Percentiles rank a stretch among this genome's conserved stretches.
Conservation (phyloP, 2,329 filamentous ascomycete species). For the Parastagonospora nodorum region DNA sequence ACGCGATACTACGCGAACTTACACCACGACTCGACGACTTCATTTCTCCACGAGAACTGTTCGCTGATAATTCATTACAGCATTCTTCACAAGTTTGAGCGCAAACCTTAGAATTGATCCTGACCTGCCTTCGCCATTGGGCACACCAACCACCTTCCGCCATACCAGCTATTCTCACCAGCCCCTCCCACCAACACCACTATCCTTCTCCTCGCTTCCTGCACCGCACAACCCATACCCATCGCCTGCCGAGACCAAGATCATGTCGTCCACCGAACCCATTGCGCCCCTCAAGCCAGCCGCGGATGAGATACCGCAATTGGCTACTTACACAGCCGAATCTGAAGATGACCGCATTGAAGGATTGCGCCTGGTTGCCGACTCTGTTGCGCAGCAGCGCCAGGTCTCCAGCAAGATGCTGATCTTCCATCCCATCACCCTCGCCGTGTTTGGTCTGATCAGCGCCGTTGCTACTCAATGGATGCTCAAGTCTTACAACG, state of each 20-base stretch:
- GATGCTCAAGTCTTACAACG: conserved; percentile 49
- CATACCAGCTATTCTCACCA: conserved; percentile 52
- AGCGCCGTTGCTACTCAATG: conserved; percentile 48
- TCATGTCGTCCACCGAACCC: conserved; percentile 45
- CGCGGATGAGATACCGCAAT: conserved; percentile 55
- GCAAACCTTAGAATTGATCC: conserved; percentile 74
- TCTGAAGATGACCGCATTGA: conserved; percentile 65
- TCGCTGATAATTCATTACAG: conserved; percentile 52
- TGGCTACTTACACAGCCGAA: conserved; percentile 62
- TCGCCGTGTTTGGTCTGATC: conserved; percentile 47
- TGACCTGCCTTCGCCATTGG: conserved; percentile 64
- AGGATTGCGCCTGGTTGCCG: conserved; percentile 75
- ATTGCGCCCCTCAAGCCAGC: conserved; percentile 25
- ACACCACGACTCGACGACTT: not conserved
- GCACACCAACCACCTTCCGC: conserved; percentile 65
- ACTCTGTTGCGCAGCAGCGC: conserved; percentile 82
- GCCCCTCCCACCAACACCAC: conserved; percentile 59
- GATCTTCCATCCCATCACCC: conserved; percentile 42
- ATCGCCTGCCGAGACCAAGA: conserved; percentile 41
- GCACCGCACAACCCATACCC: conserved; percentile 41
- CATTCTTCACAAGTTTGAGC: conserved; percentile 81
- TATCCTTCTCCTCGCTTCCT: conserved; percentile 51
- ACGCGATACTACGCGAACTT: not conserved
- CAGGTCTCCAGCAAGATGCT: conserved; percentile 68
- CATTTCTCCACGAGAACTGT: not conserved